Evolutionary conservation across 495 filamentous ascomycete species (phyloP).

Genomic region (Hypomontagnella submonticulosa): DNA sequence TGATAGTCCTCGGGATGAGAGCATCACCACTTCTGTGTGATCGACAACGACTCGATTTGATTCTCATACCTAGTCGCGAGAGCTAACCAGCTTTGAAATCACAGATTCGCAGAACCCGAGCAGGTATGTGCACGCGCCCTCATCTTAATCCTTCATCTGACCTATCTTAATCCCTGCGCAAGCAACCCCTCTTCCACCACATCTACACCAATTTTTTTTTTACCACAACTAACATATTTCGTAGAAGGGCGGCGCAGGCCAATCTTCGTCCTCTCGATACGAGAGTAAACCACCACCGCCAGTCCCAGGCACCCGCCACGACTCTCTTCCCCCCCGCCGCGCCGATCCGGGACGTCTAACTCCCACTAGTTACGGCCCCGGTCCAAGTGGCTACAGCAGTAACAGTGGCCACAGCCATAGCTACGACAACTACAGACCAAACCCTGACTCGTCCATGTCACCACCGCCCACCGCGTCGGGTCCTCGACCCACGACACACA

Average conservation of each 20-base stretch:
- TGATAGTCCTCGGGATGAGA: constrained; percentile 1
- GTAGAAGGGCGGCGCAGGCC: constrained; percentile 50
- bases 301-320: constrained; percentile 33
- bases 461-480: constrained; percentile 56
- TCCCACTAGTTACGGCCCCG: constrained; percentile 48
- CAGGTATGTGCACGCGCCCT: constrained; percentile 67
- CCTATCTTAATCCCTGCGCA: constrained; percentile 23
- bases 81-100: constrained; percentile 43
- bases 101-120: constrained; percentile 93
- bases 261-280: constrained; percentile 49
- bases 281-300: constrained; percentile 51
- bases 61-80: constrained; percentile 23
- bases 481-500: constrained; percentile 60
- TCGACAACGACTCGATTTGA: constrained; percentile 26
- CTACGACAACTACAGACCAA: constrained; percentile 43
- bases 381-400: constrained; percentile 34
- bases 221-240: constrained; percentile 26
- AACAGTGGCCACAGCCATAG: constrained; percentile 19
- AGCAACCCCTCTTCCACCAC: constrained; percentile 36
- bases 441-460: constrained; percentile 45
- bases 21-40: constrained; percentile 12
- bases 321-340: constrained; percentile 47
- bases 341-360: constrained; percentile 48
- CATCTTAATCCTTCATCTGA: constrained; percentile 7
- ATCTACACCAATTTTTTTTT: constrained; percentile 6